phyloP scores from a whole-genome alignment of 257 asterid genomes.

The Cinchona pubescens region DNA sequence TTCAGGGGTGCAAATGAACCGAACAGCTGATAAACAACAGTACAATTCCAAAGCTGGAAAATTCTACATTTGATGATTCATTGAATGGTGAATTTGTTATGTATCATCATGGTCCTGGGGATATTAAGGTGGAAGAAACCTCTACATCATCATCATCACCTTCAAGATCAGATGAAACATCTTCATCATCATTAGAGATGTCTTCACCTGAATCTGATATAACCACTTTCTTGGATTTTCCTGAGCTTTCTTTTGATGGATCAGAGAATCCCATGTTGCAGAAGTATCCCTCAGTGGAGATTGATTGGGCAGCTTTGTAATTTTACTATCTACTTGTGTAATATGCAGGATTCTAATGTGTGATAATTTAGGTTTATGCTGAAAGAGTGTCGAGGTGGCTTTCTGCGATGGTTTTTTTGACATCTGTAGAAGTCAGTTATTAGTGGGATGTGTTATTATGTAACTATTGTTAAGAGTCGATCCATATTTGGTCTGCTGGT shows the following conservation, averaged over 20 bases:
- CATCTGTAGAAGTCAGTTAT: slow-evolving; percentile 56
- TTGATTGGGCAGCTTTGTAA: slow-evolving; percentile 79
- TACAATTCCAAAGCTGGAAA: slow-evolving; percentile 14
- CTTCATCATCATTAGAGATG: slow-evolving; percentile 37
- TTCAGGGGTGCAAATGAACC: slow-evolving; percentile 8
- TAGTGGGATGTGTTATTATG: slow-evolving; percentile 19
- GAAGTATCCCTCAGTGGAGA: slow-evolving; percentile 85
- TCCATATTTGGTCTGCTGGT: slow-evolving; percentile 49
- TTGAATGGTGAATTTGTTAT: slow-evolving; percentile 17
- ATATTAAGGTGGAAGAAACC: slow-evolving; percentile 53
- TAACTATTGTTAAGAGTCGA: slow-evolving; percentile 14
- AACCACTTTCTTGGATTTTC: slow-evolving; percentile 39
- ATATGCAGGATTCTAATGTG: neutral
- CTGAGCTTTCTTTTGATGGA: slow-evolving; percentile 43
- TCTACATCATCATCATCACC: slow-evolving; percentile 29
- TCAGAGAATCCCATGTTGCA: slow-evolving; percentile 44
- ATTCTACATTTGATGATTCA: slow-evolving; percentile 16
- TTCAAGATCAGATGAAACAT: slow-evolving; percentile 25
- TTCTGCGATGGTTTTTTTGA: slow-evolving; percentile 77
- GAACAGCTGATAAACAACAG: neutral
- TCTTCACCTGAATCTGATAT: slow-evolving; percentile 55
- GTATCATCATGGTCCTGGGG: slow-evolving; percentile 10
- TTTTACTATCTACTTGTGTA: neutral
- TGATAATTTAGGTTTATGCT: neutral
- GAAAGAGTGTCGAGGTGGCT: slow-evolving; percentile 22